phyloP scores from a whole-genome alignment of 805 yeast genomes.

The Kurtzmaniella fragi region DNA sequence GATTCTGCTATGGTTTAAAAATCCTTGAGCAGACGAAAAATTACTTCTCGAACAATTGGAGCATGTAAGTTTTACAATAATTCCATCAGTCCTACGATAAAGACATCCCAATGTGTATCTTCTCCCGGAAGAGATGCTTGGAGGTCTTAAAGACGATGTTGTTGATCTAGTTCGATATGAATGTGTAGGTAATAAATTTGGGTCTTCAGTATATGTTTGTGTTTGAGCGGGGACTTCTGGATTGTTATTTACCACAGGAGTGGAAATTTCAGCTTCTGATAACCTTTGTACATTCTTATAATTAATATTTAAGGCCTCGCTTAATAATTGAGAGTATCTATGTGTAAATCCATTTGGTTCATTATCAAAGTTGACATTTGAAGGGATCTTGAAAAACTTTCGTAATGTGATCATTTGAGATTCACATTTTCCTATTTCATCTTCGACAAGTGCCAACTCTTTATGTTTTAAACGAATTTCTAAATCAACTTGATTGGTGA shows the following conservation, averaged over 20 bases:
- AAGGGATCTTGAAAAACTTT: slow-evolving; percentile 38
- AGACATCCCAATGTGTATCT: slow-evolving; percentile 42
- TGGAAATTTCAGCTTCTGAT: slow-evolving; percentile 6
- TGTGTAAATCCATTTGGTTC: slow-evolving; percentile 44
- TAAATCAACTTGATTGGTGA: slow-evolving; percentile 48
- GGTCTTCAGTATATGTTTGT: slow-evolving; percentile 1
- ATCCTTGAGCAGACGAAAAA: slow-evolving; percentile 77
- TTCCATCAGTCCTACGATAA: slow-evolving; percentile 65
- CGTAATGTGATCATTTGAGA: slow-evolving; percentile 51
- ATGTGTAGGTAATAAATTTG: slow-evolving; percentile 14
- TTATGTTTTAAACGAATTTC: slow-evolving; percentile 58
- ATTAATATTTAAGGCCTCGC: slow-evolving; percentile 26
- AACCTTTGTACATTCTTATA: slow-evolving; percentile 18
- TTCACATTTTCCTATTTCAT: slow-evolving; percentile 54
- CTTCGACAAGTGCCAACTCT: slow-evolving; percentile 46
- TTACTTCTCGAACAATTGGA: slow-evolving; percentile 62
- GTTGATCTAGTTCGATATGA: slow-evolving; percentile 46
- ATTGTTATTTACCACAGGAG: not conserved
- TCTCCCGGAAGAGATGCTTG: slow-evolving; percentile 28
- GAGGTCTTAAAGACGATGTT: slow-evolving; percentile 52
- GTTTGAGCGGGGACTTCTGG: slow-evolving; percentile 5
- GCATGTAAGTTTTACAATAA: slow-evolving; percentile 63
- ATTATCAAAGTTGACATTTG: slow-evolving; percentile 31
- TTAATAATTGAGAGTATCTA: slow-evolving; percentile 35
- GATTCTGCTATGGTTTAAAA: slow-evolving; percentile 68